Evolutionary conservation across 1,139 yeast species (phyloP).

Genomic region (Hemisphaericaspora subhashii): DNA sequence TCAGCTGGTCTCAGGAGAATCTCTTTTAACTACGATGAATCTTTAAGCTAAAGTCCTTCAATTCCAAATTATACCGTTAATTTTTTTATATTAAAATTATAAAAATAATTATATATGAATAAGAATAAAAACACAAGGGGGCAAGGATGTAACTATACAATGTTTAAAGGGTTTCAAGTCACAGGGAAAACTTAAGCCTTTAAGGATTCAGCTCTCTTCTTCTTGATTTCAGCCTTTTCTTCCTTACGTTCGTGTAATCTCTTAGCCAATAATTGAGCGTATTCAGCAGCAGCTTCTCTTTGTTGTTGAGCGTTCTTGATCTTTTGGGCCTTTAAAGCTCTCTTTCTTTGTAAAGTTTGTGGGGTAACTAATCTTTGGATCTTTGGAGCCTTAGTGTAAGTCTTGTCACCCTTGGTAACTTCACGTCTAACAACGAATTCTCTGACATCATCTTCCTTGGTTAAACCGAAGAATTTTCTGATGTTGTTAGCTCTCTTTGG

Average conservation of each 20-base stretch:
- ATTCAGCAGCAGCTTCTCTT: conserved; percentile 99
- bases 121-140: conserved; percentile 6
- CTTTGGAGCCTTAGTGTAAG: conserved; percentile 99
- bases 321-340: conserved; percentile 93
- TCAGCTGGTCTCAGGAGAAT: too few species aligned
- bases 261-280: conserved; percentile 97
- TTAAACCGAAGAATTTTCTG: conserved; percentile 97
- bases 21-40: too few species aligned
- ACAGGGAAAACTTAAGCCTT: conserved; percentile 9
- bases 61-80: conserved; percentile 4
- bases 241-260: conserved; percentile 98
- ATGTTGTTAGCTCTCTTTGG: conserved; percentile 99
- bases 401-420: conserved; percentile 96
- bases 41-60: too few species aligned
- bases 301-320: conserved; percentile 96
- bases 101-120: conserved; percentile 5
- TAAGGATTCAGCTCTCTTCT: conserved; percentile 97
- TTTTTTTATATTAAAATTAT: conserved; percentile 7
- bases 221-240: conserved; percentile 95
- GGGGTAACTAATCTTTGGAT: conserved; percentile 99
- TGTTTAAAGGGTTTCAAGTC: conserved; percentile 1
- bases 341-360: conserved; percentile 98
- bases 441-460: conserved; percentile 95
- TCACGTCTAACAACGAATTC: conserved; percentile 98
- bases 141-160: conserved; percentile 6